A percentile compares a stretch with the other conserved stretches of the same genome.
These are phyloP conservation scores for Aspergillus pseudotamarii DNA, from an alignment of 2,329 filamentous ascomycete species.

Conservation along the genomic window DNA sequence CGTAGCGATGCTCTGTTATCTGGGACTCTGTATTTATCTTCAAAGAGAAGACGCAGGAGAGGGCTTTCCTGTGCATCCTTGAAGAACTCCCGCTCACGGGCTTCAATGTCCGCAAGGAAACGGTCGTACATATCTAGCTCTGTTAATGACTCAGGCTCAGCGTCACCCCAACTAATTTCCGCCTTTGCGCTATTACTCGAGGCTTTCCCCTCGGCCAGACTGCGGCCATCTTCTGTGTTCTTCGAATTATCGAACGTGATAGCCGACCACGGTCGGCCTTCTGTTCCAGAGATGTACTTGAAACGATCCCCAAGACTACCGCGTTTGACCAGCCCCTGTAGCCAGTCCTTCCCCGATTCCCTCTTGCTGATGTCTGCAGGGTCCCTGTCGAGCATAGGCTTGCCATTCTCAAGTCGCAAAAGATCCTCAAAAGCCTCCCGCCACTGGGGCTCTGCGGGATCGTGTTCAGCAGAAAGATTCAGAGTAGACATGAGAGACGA, in stretches of 20 bases:
- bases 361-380: conserved; percentile 24
- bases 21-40: conserved; percentile 31
- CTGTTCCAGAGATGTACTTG: conserved; percentile 32
- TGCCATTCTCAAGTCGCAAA: conserved; percentile 51
- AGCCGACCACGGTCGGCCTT: conserved; percentile 27
- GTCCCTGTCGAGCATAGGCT: conserved; percentile 43
- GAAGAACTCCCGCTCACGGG: conserved; percentile 36
- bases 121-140: conserved; percentile 59
- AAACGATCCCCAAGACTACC: conserved; percentile 47
- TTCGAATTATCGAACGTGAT: conserved; percentile 25
- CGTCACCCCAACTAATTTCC: conserved; percentile 34
- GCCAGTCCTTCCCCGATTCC: conserved; percentile 43
- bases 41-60: conserved; percentile 37
- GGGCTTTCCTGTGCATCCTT: conserved; percentile 34
- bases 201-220: conserved; percentile 15
- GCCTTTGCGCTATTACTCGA: conserved; percentile 15
- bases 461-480: conserved; percentile 35
- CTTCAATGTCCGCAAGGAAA: conserved; percentile 44
- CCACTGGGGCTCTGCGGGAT: conserved; percentile 49
- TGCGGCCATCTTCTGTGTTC: conserved; percentile 15
- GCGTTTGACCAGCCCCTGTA: conserved; percentile 42
- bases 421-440: conserved; percentile 64
- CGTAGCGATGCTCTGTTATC: conserved; percentile 17
- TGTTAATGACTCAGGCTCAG: conserved; percentile 39
- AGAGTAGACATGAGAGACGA: conserved; percentile 40